Evolutionary conservation across 352 stramenopile genomes (phyloP).

Genomic region (Globisporangium mamillatum): DNA sequence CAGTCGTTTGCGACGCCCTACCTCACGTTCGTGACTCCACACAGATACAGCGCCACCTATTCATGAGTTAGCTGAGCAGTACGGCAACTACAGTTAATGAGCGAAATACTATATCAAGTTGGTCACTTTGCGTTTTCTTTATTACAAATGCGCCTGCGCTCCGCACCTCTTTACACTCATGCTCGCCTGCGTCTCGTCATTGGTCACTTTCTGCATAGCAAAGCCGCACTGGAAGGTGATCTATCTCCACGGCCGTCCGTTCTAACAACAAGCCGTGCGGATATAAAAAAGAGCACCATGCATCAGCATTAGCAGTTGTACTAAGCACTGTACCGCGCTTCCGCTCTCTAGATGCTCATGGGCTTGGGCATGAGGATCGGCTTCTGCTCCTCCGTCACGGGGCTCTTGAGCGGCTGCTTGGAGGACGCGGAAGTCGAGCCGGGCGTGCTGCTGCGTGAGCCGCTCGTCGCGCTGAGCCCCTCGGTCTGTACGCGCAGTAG

Average conservation of each 20-base stretch:
- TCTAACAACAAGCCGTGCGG: background rate
- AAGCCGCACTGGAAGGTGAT: too few species aligned
- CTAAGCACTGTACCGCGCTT: background rate
- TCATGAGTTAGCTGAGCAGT: too few species aligned
- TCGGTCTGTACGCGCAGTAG: background rate
- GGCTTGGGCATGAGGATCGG: constrained; percentile 64
- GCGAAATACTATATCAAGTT: too few species aligned
- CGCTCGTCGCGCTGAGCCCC: background rate
- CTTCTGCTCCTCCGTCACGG: constrained; percentile 54
- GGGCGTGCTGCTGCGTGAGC: background rate
- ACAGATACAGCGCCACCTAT: too few species aligned
- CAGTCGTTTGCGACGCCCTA: constrained; percentile 5
- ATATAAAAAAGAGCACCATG: background rate
- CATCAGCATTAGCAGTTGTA: too few species aligned
- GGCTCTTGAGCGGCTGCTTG: constrained; percentile 34
- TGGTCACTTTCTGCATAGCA: too few species aligned
- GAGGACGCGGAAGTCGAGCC: constrained; percentile 26
- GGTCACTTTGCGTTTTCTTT: too few species aligned
- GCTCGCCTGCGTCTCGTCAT: too few species aligned
- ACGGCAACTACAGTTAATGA: too few species aligned
- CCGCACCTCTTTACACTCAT: too few species aligned
- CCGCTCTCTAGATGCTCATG: constrained; percentile 46
- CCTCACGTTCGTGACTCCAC: constrained; percentile 1
- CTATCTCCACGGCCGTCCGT: background rate
- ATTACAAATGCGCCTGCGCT: too few species aligned